phyloP scores from a whole-genome alignment of 2,329 filamentous ascomycete genomes.

The Colletotrichum chlorophyti region DNA sequence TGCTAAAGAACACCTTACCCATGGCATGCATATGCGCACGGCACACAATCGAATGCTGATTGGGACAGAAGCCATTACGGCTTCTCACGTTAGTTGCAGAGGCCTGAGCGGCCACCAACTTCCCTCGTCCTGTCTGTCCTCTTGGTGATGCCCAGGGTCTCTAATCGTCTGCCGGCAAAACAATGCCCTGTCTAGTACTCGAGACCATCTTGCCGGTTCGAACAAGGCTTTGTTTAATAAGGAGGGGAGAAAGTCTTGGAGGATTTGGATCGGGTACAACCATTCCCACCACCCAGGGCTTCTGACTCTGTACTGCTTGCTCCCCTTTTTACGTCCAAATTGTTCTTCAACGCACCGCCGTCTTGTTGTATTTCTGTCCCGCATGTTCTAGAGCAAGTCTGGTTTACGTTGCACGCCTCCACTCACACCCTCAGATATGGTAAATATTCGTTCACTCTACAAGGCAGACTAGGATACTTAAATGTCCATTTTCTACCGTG shows the following conservation, averaged over 20 bases:
- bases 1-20: conserved; percentile 24
- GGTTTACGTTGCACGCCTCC: not conserved
- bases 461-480: too few species aligned
- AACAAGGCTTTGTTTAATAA: not conserved
- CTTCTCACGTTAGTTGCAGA: not conserved
- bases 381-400: not conserved
- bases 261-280: not conserved
- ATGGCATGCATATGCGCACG: conserved; percentile 10
- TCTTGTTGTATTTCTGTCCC: not conserved
- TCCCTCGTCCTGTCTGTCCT: too few species aligned
- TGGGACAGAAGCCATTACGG: not conserved
- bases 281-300: conserved; percentile 3
- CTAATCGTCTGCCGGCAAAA: too few species aligned
- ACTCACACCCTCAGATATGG: too few species aligned
- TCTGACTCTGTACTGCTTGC: not conserved
- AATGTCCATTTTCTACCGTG: too few species aligned
- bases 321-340: not conserved
- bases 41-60: not conserved
- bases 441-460: too few species aligned
- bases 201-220: not conserved
- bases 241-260: not conserved
- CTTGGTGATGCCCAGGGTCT: not conserved
- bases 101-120: conserved; percentile 7
- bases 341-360: too few species aligned
- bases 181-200: not conserved